Evolutionary conservation across 2,329 filamentous ascomycete genomes (phyloP), one percentile per base, ranked within the genome.

Genomic region (Penicillium concentricum): DNA sequence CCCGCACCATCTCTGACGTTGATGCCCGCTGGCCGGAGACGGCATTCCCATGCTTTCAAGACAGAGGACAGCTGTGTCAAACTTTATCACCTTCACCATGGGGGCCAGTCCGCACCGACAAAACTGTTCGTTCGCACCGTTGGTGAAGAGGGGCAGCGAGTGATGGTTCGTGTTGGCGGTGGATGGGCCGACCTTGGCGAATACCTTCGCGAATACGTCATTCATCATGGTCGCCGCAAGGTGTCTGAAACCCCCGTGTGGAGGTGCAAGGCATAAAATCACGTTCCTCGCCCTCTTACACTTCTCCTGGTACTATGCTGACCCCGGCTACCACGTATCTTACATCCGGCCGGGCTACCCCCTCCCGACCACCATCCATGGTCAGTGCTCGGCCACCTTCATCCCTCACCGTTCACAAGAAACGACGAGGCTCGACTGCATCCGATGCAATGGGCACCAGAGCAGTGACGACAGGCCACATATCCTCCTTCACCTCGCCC

Each of bases 101-200:
- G 89, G 18, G 91, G 88, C 35, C 90, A 90, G 55, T 88, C 94
- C 62, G 85, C 91, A 13, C 94, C 94, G 0, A 92, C 97, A 70
- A 97, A 97, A 75, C 84, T 99, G 5, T 96, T 95, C 68, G 92
- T 99, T 51, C 89, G 94, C 16, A 87, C 92, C 2, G 92, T 99
- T 2, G 94, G 94, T 48, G 92, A 96, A 72, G 83, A 86, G 55
- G 91, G 90, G 16, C 92, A 97, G 74, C 87, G 94, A 50, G 92
- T 97, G 59, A 97, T 99, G 94, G 94, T 99, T 8, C 89, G 94
- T 35, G 93, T 99, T 13, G 94, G 94, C 13, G 94, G 94, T 57
- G 94, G 94, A n/a, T 99, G 94, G 94, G 92, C 92, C 15, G 94
- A 99, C 73, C 80, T 99, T 20, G 93, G 90, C 37, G 94, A 97